Percentiles rank a stretch among this genome's conserved stretches.
Evolutionary conservation across 768 basidiomycete genomes (phyloP).

Genomic region (Tulasnella sp.): DNA sequence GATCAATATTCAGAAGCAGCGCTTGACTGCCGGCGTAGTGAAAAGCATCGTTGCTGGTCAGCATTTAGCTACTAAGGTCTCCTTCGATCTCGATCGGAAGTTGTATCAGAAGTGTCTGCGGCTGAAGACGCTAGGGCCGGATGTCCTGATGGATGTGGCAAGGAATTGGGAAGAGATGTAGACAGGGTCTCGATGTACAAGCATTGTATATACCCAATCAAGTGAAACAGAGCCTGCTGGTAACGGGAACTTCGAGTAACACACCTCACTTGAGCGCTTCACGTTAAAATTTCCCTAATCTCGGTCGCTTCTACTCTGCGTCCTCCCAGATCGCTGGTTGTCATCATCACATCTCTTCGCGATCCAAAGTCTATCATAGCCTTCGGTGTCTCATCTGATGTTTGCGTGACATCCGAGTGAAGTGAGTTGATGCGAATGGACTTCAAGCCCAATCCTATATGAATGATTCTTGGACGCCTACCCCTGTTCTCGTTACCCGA

Average conservation of each 20-base stretch:
- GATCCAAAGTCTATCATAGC: too few relatives aligned
- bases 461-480: too few relatives aligned
- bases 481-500: too few relatives aligned
- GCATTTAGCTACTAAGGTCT: constrained; percentile 62
- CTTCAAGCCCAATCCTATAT: too few relatives aligned
- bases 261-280: neutral
- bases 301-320: too few relatives aligned
- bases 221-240: neutral
- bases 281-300: too few relatives aligned
- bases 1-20: constrained; percentile 84
- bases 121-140: constrained; percentile 49
- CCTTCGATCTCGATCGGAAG: constrained; percentile 62
- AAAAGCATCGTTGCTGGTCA: constrained; percentile 73
- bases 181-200: too few relatives aligned
- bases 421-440: too few relatives aligned
- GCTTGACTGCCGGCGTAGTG: constrained; percentile 68
- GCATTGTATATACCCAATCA: neutral
- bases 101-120: constrained; percentile 65
- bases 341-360: too few relatives aligned
- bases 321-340: too few relatives aligned
- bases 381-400: too few relatives aligned
- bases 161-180: neutral
- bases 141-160: constrained; percentile 1
- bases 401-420: too few relatives aligned
- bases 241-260: neutral